Base-by-base conservation (phyloP, 108 stramenopile genomes). In the Fragilaria radians region DNA sequence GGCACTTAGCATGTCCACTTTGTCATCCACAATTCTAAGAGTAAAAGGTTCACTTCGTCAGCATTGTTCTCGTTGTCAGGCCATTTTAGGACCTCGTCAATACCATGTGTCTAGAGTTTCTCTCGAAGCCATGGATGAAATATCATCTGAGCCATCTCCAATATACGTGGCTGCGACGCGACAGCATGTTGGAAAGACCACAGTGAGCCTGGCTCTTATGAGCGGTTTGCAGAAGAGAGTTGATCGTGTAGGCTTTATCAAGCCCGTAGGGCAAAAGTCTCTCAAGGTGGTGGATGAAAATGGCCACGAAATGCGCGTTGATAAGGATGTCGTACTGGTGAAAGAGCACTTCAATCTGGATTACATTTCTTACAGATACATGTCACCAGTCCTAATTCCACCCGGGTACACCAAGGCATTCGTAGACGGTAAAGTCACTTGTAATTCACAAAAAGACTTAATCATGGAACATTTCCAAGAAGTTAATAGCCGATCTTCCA, bases 151-250 rank as follows among this genome's bases (percentile, higher is more conserved):
- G 30, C 36, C 36, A 42, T 42, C 36, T 42, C 87, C 95, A 5
- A 88, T 97, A 76, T 93, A 88, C 61, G 92, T 97, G 5, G 93
- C 93, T 2, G 97, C 97, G 19, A 98, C 95, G 3, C 74, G 80
- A 61, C 95, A 98, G 63, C 97, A 97, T 59, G 97, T 96, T 19
- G 97, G 97, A 18, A 97, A 97, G 72, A 97, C 97, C 3, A 94
- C 93, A 2, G 82, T 77, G 18, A 88, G 79, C 28, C 71, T 97
- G 32, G 94, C 94, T 5, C 59, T 97, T 11, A 79, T 89, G 68
- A 82, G 83, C 30, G 97, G 97, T 1, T 72, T 97, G 34, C 77
- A 88, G 52, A 95, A 96, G 73, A 70, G 93, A 61, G 88, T 89
- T 48, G 66, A 80, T 1, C 89, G 81, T 17, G 91, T 97, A 2